phyloP scores from a whole-genome alignment of 495 filamentous ascomycete species.

The Oleoguttula mirabilis region DNA sequence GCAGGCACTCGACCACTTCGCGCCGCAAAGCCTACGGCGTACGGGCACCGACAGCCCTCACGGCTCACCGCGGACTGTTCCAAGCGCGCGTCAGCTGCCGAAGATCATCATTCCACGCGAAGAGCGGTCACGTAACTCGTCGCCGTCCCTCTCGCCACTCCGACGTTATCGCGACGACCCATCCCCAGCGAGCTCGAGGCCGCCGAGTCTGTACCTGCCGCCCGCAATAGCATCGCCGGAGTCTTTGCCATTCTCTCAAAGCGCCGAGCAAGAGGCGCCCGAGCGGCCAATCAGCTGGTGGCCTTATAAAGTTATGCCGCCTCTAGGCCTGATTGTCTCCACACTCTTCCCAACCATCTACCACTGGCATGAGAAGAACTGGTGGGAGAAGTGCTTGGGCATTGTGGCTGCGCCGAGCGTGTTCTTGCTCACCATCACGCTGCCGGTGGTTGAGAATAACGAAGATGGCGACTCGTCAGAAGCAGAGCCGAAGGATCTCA shows the following conservation, averaged over 20 bases:
- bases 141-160: constrained; percentile 34
- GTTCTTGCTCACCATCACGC: constrained; percentile 76
- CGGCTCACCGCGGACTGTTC: constrained; percentile 11
- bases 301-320: constrained; percentile 59
- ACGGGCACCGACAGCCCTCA: constrained; percentile 2
- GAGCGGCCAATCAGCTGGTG: constrained; percentile 40
- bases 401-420: constrained; percentile 76
- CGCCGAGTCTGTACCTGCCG: constrained; percentile 44
- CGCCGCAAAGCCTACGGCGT: not conserved
- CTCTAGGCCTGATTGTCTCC: constrained; percentile 53
- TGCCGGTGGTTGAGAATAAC: constrained; percentile 75
- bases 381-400: constrained; percentile 66
- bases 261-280: constrained; percentile 11
- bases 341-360: constrained; percentile 84
- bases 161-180: constrained; percentile 40
- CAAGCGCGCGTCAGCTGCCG: constrained; percentile 9
- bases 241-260: constrained; percentile 28
- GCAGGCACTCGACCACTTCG: not conserved
- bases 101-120: constrained; percentile 16
- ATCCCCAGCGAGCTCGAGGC: constrained; percentile 21
- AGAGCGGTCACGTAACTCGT: constrained; percentile 4
- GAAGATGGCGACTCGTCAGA: constrained; percentile 40
- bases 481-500: constrained; percentile 16
- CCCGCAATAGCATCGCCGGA: constrained; percentile 42
- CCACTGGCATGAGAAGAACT: constrained; percentile 60